Evolutionary conservation across 2,329 filamentous ascomycete species (phyloP).

Genomic region (Beauveria australis): DNA sequence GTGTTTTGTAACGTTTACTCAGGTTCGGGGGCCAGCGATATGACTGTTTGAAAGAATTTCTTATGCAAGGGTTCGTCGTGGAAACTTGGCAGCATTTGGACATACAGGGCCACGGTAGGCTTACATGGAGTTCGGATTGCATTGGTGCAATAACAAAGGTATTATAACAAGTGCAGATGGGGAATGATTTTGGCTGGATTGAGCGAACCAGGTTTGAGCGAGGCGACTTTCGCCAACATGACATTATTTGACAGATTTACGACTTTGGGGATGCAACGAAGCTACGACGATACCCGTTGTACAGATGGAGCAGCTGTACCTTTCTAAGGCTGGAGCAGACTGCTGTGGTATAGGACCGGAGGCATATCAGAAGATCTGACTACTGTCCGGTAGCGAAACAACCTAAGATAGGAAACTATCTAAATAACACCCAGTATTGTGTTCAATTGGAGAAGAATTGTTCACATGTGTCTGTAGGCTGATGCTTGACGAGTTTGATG

Average conservation of each 20-base stretch:
- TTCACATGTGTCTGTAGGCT: not conserved
- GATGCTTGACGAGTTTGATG: not conserved
- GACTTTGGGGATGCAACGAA: not conserved
- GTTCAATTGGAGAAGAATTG: not conserved
- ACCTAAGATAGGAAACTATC: not conserved
- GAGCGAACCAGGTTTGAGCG: conserved; percentile 6
- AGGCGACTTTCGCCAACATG: conserved; percentile 6
- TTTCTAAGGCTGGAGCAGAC: not conserved
- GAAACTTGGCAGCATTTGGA: conserved; percentile 9
- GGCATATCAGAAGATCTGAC: not conserved
- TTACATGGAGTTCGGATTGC: conserved; percentile 10
- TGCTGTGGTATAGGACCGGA: not conserved
- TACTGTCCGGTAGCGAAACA: not conserved
- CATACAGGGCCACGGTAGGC: conserved; percentile 1
- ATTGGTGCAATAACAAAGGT: not conserved
- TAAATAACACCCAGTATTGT: not conserved
- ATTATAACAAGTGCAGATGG: not conserved
- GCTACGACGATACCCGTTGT: conserved; percentile 9
- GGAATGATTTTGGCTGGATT: conserved; percentile 5
- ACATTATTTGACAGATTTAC: conserved; percentile 7
- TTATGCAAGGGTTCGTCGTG: not conserved
- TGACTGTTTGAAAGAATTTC: not conserved
- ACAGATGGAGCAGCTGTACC: not conserved
- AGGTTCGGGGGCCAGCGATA: conserved; percentile 1
- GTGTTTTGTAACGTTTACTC: conserved; percentile 3